Percentiles rank a stretch among this genome's conserved stretches.
These are phyloP conservation scores for Acacia melanoxylon DNA, from an alignment of 306 rosid genomes.

Conservation along the genomic window DNA sequence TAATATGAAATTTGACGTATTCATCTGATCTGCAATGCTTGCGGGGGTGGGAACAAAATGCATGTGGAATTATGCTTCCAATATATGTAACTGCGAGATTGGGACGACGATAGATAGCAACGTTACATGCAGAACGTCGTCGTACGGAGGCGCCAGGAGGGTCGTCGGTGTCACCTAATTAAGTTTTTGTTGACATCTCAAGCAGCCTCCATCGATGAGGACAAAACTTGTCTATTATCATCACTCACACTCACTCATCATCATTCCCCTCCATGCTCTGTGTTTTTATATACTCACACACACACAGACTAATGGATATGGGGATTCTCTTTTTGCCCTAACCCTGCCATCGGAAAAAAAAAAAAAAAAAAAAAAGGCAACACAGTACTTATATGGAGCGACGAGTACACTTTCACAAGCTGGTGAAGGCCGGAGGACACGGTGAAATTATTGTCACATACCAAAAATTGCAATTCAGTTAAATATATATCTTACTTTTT, in stretches of 20 bases:
- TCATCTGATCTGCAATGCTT: constrained; percentile 47
- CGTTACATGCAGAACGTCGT: constrained; percentile 26
- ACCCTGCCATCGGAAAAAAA: neutral
- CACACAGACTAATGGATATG: neutral
- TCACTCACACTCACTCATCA: neutral
- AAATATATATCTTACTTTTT: neutral
- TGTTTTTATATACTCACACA: neutral
- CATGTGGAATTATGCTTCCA: constrained; percentile 41
- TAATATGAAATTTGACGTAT: constrained; percentile 31
- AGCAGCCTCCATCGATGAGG: neutral
- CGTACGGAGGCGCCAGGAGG: constrained; percentile 2
- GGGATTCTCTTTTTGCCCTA: neutral
- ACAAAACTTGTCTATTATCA: neutral
- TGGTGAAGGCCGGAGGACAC: too few relatives aligned
- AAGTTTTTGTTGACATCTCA: constrained; percentile 33
- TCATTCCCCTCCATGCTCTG: neutral
- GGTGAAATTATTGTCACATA: too few relatives aligned
- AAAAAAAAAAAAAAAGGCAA: neutral
- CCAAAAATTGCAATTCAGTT: neutral
- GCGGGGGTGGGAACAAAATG: constrained; percentile 57
- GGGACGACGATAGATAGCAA: constrained; percentile 35
- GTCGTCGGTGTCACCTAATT: constrained; percentile 6
- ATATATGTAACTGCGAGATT: constrained; percentile 20
- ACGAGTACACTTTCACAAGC: neutral
- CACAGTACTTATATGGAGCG: neutral